Evolutionary conservation across 2,329 filamentous ascomycete species (phyloP), one percentile per base, ranked within the genome.

Genomic region (Colletotrichum abscissum): DNA sequence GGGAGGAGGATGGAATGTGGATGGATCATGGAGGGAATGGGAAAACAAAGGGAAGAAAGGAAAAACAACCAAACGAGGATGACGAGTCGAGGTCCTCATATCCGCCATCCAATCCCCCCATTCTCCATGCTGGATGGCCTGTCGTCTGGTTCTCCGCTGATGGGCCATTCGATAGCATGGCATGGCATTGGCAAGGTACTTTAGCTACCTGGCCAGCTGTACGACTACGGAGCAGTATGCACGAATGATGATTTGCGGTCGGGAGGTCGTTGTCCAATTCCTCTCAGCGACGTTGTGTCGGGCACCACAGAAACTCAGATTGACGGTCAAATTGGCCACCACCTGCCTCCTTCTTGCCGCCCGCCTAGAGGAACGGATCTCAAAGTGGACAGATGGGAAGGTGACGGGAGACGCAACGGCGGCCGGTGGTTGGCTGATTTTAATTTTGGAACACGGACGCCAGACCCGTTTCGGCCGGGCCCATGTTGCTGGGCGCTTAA

Each of bases 401-500:
- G 66, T 72, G 69, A 72, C 42, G 69, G 58, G 69, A 60, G 35
- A 57, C 30, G 35, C 24, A 64, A 63, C 3, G 46, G 33, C 30
- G 52, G 49, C 28, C 24, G 52, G 55, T 74, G 64, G 72, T 22
- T 74, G 73, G 73, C 62, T 46, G 57, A 38, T 28, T 55, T 52
- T 57, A 63, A 72, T 66, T 67, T 65, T 73, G 73, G 69, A 69
- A 58, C 69, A 62, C 56, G 60, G 69, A 57, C 69, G 64, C 73
- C 62, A 74, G 59, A 38, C 69, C 69, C 24, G 35, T 73, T 69
- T 59, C 55, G 69, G 73, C 35, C 62, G 62, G 60, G 56, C 28
- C 64, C 59, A 68, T 69, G 60, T 33, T 65, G 62, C 59, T 60
- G 73, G 73, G 73, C 73, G 73, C 73, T 74, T 74, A 69, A 72